Conservation (phyloP, 495 filamentous ascomycete species). For the Aspergillus nidulans region DNA sequence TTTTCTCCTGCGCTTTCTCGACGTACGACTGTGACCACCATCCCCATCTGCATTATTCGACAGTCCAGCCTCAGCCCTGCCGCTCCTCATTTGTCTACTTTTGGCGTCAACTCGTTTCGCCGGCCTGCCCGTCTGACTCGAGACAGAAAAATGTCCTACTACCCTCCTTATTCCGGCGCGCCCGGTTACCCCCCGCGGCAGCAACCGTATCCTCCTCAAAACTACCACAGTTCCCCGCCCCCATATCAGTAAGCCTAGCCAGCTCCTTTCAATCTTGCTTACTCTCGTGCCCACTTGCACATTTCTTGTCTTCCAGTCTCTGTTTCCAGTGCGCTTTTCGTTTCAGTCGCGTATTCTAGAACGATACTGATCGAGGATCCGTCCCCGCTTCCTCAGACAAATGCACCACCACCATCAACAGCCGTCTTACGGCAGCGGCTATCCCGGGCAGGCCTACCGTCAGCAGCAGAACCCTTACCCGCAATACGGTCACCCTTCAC, state of each 20-base stretch:
- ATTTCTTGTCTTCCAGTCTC: slow-evolving; percentile 6
- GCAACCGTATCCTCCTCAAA: slow-evolving; percentile 27
- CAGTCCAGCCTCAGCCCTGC: slow-evolving; percentile 6
- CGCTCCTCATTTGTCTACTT: slow-evolving; percentile 12
- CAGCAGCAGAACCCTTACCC: slow-evolving; percentile 41
- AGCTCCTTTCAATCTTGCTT: slow-evolving; percentile 4
- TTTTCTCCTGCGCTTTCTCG: slow-evolving; percentile 13
- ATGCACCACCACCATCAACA: slow-evolving; percentile 24
- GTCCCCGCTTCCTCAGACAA: slow-evolving; percentile 3
- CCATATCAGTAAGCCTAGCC: slow-evolving; percentile 27
- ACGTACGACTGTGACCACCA: too few relatives aligned
- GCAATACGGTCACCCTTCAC: slow-evolving; percentile 41
- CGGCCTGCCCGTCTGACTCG: slow-evolving; percentile 3
- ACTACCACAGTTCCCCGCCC: slow-evolving; percentile 29
- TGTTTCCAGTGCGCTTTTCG: not conserved
- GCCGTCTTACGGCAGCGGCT: slow-evolving; percentile 39
- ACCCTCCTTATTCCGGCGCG: slow-evolving; percentile 42
- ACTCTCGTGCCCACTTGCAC: not conserved
- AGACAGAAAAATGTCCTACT: slow-evolving; percentile 45
- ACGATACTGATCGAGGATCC: slow-evolving; percentile 4
- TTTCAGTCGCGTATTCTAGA: not conserved
- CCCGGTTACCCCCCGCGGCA: slow-evolving; percentile 50
- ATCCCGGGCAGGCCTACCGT: slow-evolving; percentile 46
- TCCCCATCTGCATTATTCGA: slow-evolving; percentile 7
- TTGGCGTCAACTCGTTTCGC: slow-evolving; percentile 1